Evolutionary conservation across 495 filamentous ascomycete genomes (phyloP), one percentile per base, ranked within the genome.

Genomic region (Cryomyces antarcticus): DNA sequence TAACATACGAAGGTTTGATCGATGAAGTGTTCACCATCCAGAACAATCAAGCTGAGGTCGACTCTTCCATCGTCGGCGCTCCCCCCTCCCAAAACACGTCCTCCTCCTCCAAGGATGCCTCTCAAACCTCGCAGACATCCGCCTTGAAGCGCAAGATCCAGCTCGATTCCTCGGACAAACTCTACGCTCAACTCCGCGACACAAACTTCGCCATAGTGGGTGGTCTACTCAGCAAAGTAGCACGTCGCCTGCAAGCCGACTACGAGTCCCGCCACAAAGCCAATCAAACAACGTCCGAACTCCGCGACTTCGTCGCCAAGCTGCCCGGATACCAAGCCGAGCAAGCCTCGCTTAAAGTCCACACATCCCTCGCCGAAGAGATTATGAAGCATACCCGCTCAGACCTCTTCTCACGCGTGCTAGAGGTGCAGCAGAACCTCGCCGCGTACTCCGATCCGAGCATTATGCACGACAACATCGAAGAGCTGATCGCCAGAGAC

Each of bases 1-100:
- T 99, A 35, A 99, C 92, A 6, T 99, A 99, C 53, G 87, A 96
- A 62, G 92, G 92, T 0, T 59, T 99, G 29, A 80, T 99, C 41
- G 92, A 99, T 57, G 92, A 99, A 61, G 71, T 84, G 31, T 92
- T 93, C 48, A 79, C 81, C 39, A 88, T 99, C 46, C 71, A 79
- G 46, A 60, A 78, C 45, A 95, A 88, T 57, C 82, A 93, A 57
- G 78, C 83, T 36, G 87, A 96, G 52, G 73, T 96, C n/a, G 88
- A 95, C 52, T 77, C 84, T 27, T 82, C 87, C 10, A 78, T 99
- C 41, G 75, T 93, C 10, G 89, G 92, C 5, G 36, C 58, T 64
- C 17, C 70, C 66, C 46, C 68, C 56, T 24, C 47, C n/a, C 61
- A 73, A 44, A 59, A 66, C 9, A 65, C 69, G 28, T 73, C 68